These are phyloP conservation scores for Testicularia cyperi DNA, from an alignment of 1,284 basidiomycete genomes.

Conservation along the genomic window DNA sequence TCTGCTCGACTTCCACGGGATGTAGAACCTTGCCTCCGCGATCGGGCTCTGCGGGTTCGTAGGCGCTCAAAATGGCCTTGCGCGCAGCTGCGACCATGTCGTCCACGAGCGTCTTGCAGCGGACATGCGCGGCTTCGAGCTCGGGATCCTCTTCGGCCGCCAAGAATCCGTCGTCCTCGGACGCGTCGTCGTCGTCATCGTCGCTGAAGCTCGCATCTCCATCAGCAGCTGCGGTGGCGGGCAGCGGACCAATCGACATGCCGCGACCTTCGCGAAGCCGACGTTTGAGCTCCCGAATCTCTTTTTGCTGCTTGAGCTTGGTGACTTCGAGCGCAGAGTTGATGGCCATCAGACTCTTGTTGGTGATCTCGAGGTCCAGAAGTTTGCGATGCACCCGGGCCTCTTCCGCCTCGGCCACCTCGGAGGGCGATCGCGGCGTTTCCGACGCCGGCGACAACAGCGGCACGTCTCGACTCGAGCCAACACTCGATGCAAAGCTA, in stretches of 20 bases:
- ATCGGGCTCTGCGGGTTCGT: slow-evolving; percentile 13
- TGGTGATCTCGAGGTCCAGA: slow-evolving; percentile 62
- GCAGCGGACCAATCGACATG: slow-evolving; percentile 1
- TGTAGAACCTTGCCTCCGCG: slow-evolving; percentile 44
- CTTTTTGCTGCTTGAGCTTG: slow-evolving; percentile 60
- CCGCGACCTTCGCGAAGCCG: slow-evolving; percentile 31
- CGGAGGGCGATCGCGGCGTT: slow-evolving; percentile 1
- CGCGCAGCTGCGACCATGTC: slow-evolving; percentile 40
- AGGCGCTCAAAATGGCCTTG: slow-evolving; percentile 28
- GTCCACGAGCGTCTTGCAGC: slow-evolving; percentile 45
- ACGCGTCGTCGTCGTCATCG: slow-evolving; percentile 14
- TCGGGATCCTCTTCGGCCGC: slow-evolving; percentile 38
- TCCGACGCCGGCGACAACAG: slow-evolving; percentile 23
- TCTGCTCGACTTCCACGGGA: slow-evolving; percentile 43
- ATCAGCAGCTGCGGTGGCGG: no score
- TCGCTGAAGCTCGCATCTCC: slow-evolving; percentile 7
- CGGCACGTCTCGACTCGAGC: slow-evolving; percentile 2
- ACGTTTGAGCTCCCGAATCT: slow-evolving; percentile 58
- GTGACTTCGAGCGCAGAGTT: slow-evolving; percentile 61
- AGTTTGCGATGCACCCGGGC: slow-evolving; percentile 57
- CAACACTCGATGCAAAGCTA: slow-evolving; percentile 5
- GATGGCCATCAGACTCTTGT: slow-evolving; percentile 61
- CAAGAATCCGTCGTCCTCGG: slow-evolving; percentile 12
- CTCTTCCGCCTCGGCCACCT: slow-evolving; percentile 33
- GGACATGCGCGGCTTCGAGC: slow-evolving; percentile 36